A percentile compares a stretch with the other conserved stretches of the same genome.
phyloP scores from a whole-genome alignment of 306 rosid species.

The Acacia acuminata region DNA sequence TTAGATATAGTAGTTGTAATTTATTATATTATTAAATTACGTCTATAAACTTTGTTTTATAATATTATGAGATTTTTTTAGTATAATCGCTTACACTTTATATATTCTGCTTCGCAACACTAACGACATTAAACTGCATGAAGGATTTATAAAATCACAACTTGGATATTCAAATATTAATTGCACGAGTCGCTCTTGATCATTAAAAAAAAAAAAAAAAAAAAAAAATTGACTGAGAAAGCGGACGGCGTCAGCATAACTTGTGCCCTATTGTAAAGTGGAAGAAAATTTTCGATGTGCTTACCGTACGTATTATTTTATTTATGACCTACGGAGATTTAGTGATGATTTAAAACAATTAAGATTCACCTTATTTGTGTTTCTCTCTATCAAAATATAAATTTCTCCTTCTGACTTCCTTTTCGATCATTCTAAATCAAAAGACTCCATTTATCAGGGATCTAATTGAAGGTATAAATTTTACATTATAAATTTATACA shows the following conservation, averaged over 20 bases:
- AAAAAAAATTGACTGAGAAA: not conserved
- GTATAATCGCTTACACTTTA: too few relatives aligned
- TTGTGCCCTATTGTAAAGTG: not conserved
- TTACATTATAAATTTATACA: not conserved
- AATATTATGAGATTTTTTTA: too few relatives aligned
- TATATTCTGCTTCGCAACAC: too few relatives aligned
- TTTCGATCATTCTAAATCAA: not conserved
- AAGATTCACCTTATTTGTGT: not conserved
- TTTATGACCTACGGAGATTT: not conserved
- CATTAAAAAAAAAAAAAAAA: too few relatives aligned
- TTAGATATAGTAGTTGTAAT: too few relatives aligned
- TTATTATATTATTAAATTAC: too few relatives aligned
- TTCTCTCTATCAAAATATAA: not conserved
- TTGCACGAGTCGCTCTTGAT: not conserved
- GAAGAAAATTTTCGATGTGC: not conserved
- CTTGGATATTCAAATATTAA: not conserved
- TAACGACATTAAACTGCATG: too few relatives aligned
- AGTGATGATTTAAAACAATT: not conserved
- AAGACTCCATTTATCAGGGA: not conserved
- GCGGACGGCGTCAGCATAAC: not conserved
- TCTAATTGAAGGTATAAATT: not conserved
- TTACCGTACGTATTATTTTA: not conserved
- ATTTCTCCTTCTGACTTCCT: not conserved
- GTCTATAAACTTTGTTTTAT: too few relatives aligned
- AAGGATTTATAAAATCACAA: not conserved